Conservation (phyloP, 257 asterid species). For the Solanum pinnatisectum region DNA sequence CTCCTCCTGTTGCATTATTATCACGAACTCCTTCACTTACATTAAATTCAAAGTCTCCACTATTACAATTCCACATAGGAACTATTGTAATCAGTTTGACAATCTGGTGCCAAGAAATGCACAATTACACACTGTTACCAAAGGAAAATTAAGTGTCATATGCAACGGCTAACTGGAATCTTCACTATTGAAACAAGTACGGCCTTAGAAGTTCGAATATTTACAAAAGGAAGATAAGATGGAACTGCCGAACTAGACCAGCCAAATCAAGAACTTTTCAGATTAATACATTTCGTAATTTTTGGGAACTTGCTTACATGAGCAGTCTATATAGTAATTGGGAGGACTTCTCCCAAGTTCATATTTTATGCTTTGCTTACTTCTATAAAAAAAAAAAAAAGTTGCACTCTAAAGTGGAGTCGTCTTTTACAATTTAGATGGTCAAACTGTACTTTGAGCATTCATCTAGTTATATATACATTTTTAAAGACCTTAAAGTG, state of each 20-base stretch:
- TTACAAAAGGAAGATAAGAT: not conserved
- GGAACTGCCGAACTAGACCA: not conserved
- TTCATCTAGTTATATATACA: not conserved
- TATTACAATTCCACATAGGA: not conserved
- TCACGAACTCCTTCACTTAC: constrained; percentile 58
- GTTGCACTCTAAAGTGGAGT: not conserved
- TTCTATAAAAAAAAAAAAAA: not conserved
- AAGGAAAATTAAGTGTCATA: not conserved
- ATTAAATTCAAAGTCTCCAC: not conserved
- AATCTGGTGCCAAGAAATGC: not conserved
- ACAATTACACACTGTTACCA: not conserved
- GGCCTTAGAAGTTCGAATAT: not conserved
- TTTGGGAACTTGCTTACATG: not conserved
- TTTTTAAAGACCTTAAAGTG: not conserved
- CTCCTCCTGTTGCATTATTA: constrained; percentile 35
- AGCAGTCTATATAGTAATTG: not conserved
- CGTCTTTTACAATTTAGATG: not conserved
- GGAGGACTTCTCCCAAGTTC: not conserved
- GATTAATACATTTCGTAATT: not conserved
- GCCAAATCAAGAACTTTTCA: not conserved
- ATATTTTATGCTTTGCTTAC: not conserved
- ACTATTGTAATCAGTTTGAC: not conserved
- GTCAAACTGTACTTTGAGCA: not conserved
- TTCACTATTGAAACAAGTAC: not conserved
- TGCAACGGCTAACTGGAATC: not conserved